phyloP scores from a whole-genome alignment of 768 basidiomycete genomes.

The Pulveroboletus frians region DNA sequence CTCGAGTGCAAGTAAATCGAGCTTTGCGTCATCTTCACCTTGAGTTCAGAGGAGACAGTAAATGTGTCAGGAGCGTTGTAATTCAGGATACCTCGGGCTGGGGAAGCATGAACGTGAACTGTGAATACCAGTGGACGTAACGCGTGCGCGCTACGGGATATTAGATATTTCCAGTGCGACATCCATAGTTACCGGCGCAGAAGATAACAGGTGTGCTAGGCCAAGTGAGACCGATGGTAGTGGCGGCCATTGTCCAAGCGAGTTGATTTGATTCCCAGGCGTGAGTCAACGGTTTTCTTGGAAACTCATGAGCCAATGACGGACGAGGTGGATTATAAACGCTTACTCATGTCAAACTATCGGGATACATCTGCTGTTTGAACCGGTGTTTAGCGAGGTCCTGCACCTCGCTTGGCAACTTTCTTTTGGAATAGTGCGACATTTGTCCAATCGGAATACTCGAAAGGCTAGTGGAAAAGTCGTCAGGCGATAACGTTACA shows the following conservation, averaged over 20 bases:
- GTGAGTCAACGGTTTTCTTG: conserved; percentile 23
- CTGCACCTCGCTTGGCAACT: too few relatives aligned
- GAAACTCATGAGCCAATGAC: conserved; percentile 1
- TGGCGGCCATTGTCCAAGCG: conserved; percentile 40
- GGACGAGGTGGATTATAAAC: not conserved
- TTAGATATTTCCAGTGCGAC: conserved; percentile 48
- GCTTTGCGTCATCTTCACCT: conserved; percentile 36
- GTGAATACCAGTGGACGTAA: conserved; percentile 37
- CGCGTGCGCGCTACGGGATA: conserved; percentile 49
- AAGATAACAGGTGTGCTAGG: conserved; percentile 39
- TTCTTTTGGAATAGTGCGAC: too few relatives aligned
- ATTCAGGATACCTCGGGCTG: conserved; percentile 48
- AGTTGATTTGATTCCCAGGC: conserved; percentile 34
- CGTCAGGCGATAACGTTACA: too few relatives aligned
- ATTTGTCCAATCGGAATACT: too few relatives aligned
- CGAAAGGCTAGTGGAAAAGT: too few relatives aligned
- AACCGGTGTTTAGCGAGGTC: too few relatives aligned
- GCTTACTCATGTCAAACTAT: conserved; percentile 16
- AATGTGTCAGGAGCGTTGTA: conserved; percentile 45
- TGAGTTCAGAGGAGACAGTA: conserved; percentile 46
- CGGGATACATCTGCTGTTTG: too few relatives aligned
- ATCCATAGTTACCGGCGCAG: conserved; percentile 47
- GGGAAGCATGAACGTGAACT: conserved; percentile 4
- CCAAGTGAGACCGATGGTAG: conserved; percentile 38
- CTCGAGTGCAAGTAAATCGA: conserved; percentile 36